phyloP scores from a whole-genome alignment of 257 asterid genomes.

The Solanum chilense region DNA sequence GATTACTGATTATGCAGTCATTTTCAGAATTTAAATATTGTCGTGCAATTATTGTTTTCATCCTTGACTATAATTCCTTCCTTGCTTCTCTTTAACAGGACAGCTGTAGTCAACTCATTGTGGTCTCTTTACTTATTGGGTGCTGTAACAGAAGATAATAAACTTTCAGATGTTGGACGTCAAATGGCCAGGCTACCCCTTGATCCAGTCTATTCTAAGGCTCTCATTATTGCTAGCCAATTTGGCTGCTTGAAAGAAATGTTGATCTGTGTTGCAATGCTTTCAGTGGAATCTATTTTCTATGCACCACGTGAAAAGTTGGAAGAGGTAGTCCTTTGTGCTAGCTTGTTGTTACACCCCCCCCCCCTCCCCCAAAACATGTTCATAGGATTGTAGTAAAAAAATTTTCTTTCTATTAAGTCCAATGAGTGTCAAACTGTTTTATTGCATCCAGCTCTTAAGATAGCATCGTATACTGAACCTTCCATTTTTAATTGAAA shows the following conservation, averaged over 20 bases:
- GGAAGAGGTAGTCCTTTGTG: conserved; percentile 64
- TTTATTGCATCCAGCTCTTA: not conserved
- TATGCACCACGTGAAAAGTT: conserved; percentile 88
- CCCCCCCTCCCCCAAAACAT: too few species aligned
- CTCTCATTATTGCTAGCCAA: conserved; percentile 75
- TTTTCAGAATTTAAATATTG: not conserved
- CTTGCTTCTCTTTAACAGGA: conserved; percentile 29
- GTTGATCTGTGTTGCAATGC: conserved; percentile 77
- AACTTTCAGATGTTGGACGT: conserved; percentile 73
- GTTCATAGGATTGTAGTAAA: not conserved
- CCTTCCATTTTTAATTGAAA: not conserved
- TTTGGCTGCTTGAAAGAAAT: conserved; percentile 86
- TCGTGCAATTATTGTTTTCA: not conserved
- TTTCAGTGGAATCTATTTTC: conserved; percentile 85
- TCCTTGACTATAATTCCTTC: not conserved
- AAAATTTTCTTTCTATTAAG: not conserved
- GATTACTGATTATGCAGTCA: not conserved
- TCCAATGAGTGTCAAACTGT: not conserved
- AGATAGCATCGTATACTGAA: not conserved
- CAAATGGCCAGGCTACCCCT: conserved; percentile 92
- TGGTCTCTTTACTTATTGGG: conserved; percentile 76
- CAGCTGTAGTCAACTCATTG: conserved; percentile 74
- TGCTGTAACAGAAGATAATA: conserved; percentile 71
- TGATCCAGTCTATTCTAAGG: conserved; percentile 88
- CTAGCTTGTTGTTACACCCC: not conserved